Evolutionary conservation across 768 basidiomycete genomes (phyloP).

Genomic region (Tricholoma terreum): DNA sequence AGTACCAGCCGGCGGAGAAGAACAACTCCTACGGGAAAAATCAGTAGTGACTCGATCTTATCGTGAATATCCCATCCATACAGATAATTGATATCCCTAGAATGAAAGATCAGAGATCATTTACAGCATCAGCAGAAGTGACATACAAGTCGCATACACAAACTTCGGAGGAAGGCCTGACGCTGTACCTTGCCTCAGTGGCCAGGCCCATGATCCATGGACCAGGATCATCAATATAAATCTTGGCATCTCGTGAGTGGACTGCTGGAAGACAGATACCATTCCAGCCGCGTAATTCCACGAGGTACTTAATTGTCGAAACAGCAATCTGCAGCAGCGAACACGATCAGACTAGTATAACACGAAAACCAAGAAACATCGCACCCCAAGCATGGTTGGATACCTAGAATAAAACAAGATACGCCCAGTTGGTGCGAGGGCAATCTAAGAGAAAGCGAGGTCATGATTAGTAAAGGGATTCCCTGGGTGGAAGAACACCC

Average conservation of each 20-base stretch:
- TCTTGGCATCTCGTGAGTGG: conserved; percentile 86
- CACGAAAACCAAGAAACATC: conserved; percentile 15
- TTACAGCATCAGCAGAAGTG: neutral
- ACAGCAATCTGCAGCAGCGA: conserved; percentile 66
- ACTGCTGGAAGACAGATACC: conserved; percentile 82
- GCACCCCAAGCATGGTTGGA: conserved; percentile 86
- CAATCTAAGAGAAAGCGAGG: conserved; percentile 64
- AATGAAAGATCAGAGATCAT: conserved; percentile 3
- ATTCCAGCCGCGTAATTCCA: conserved; percentile 91
- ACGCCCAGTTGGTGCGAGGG: conserved; percentile 82
- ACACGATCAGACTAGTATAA: conserved; percentile 2
- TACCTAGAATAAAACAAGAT: conserved; percentile 87
- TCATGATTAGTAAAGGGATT: neutral
- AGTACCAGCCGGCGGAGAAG: conserved; percentile 70
- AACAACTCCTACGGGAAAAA: conserved; percentile 54
- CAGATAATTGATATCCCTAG: conserved; percentile 80
- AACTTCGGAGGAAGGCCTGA: conserved; percentile 74
- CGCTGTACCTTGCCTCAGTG: conserved; percentile 78
- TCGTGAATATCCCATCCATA: conserved; percentile 29
- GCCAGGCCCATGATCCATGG: conserved; percentile 94
- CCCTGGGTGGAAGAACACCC: conserved; percentile 1
- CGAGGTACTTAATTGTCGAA: conserved; percentile 86
- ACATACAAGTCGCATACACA: conserved; percentile 84
- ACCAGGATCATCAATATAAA: conserved; percentile 94
- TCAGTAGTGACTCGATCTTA: conserved; percentile 5